Percentiles rank a stretch among this genome's conserved stretches.
These are phyloP conservation scores for Botryosphaeria dothidea DNA, from an alignment of 2,329 filamentous ascomycete species.

Conservation along the genomic window DNA sequence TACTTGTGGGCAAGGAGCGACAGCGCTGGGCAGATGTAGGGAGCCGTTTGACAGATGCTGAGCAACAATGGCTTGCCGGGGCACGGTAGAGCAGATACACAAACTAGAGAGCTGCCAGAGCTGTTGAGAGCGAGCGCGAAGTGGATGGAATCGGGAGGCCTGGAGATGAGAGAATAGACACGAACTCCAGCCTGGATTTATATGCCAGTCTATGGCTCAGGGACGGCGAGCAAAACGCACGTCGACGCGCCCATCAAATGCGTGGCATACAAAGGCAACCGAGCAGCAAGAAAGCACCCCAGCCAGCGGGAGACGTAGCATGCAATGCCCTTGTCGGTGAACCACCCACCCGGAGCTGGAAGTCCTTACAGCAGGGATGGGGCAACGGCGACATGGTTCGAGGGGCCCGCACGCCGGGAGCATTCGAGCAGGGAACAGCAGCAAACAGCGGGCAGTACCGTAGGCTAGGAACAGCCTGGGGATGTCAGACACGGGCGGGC, in stretches of 20 bases:
- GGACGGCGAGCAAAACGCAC: neutral
- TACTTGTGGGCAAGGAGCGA: neutral
- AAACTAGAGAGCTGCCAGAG: neutral
- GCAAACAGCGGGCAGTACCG: neutral
- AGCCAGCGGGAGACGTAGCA: neutral
- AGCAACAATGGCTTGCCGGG: constrained; percentile 12
- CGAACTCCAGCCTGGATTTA: neutral
- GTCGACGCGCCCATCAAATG: constrained; percentile 9
- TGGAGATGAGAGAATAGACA: neutral
- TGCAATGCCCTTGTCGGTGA: neutral
- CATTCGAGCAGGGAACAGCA: constrained; percentile 1
- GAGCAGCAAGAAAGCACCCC: constrained; percentile 6
- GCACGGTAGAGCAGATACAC: neutral
- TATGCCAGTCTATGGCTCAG: constrained; percentile 8
- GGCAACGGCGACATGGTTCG: constrained; percentile 11
- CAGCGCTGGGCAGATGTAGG: constrained; percentile 1
- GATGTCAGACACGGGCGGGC: constrained; percentile 10
- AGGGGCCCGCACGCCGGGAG: constrained; percentile 4
- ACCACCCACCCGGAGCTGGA: constrained; percentile 3
- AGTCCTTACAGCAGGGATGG: constrained; percentile 18
- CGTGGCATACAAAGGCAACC: constrained; percentile 17
- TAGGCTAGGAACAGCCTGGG: constrained; percentile 10
- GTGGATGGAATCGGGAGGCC: neutral
- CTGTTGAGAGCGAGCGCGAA: neutral
- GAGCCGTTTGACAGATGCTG: constrained; percentile 14